Conservation (phyloP, 352 stramenopile species). For the Globisporangium viniferum region DNA sequence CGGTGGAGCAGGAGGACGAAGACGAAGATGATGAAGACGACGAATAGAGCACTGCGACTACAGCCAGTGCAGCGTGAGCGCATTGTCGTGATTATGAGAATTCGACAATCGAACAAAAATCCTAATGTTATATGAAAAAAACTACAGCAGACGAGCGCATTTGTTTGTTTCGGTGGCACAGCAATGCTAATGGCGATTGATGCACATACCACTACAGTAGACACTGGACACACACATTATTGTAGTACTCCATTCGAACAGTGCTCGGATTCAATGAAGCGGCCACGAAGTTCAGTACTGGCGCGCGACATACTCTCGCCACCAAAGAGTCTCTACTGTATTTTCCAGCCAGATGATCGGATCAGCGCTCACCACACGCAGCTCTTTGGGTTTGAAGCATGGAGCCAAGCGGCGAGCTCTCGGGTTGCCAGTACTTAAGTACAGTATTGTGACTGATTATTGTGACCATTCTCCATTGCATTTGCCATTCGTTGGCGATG, state of each 20-base stretch:
- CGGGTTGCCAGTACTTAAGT: no score
- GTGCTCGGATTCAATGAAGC: background rate
- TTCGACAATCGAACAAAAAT: background rate
- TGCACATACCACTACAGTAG: background rate
- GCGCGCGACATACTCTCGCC: background rate
- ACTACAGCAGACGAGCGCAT: background rate
- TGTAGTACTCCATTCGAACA: background rate
- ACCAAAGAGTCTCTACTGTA: background rate
- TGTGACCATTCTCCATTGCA: background rate
- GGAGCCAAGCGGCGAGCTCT: background rate
- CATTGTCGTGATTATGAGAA: background rate
- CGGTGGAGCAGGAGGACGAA: slow-evolving; percentile 6
- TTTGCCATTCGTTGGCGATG: background rate
- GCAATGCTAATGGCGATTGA: background rate
- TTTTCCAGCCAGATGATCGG: background rate
- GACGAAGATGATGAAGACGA: slow-evolving; percentile 10
- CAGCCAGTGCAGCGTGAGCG: background rate
- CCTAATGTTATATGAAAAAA: slow-evolving; percentile 5
- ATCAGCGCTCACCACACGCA: no score
- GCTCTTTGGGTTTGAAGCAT: background rate
- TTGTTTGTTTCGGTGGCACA: background rate
- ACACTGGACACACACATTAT: background rate
- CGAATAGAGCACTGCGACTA: background rate
- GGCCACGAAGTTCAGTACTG: background rate
- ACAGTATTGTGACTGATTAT: no score